Evolutionary conservation across 1,284 basidiomycete genomes (phyloP).

Genomic region (Sanguinoderma infundibulare): DNA sequence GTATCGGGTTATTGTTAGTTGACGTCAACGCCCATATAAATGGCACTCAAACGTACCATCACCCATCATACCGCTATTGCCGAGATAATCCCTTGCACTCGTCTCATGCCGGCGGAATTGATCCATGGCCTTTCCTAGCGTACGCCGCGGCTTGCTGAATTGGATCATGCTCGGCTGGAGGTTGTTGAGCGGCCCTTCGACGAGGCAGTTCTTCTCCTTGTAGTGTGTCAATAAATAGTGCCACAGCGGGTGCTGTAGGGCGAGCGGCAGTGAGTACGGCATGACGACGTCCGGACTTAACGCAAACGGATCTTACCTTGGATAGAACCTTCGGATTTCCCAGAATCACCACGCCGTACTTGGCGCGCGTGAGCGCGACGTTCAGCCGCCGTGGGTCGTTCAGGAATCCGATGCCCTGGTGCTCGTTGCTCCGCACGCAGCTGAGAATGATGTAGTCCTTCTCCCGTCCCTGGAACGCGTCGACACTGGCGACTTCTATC

Average conservation of each 20-base stretch:
- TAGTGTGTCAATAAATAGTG: slow-evolving; percentile 98
- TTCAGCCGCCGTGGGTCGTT: slow-evolving; percentile 97
- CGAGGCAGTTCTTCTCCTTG: slow-evolving; percentile 94
- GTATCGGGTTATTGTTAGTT: slow-evolving; percentile 25
- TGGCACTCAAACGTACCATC: slow-evolving; percentile 48
- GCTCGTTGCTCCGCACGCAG: slow-evolving; percentile 99
- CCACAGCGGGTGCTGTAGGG: slow-evolving; percentile 90
- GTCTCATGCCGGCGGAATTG: slow-evolving; percentile 91
- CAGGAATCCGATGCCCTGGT: slow-evolving; percentile 99
- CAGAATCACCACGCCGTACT: slow-evolving; percentile 97
- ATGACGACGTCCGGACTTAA: slow-evolving; percentile 95
- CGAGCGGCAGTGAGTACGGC: slow-evolving; percentile 40
- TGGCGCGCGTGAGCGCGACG: slow-evolving; percentile 96
- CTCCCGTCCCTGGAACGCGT: slow-evolving; percentile 99
- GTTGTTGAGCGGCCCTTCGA: slow-evolving; percentile 97
- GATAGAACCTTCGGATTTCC: slow-evolving; percentile 99
- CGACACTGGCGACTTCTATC: slow-evolving; percentile 98
- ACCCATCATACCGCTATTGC: slow-evolving; percentile 44
- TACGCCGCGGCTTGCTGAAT: slow-evolving; percentile 93
- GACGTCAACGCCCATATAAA: slow-evolving; percentile 23
- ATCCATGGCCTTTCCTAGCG: slow-evolving; percentile 86
- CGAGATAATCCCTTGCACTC: slow-evolving; percentile 74
- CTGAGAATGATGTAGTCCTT: slow-evolving; percentile 99
- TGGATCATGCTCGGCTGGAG: slow-evolving; percentile 98
- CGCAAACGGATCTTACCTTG: slow-evolving; percentile 69